phyloP scores from a whole-genome alignment of 495 filamentous ascomycete genomes.

The Aspergillus leporis region DNA sequence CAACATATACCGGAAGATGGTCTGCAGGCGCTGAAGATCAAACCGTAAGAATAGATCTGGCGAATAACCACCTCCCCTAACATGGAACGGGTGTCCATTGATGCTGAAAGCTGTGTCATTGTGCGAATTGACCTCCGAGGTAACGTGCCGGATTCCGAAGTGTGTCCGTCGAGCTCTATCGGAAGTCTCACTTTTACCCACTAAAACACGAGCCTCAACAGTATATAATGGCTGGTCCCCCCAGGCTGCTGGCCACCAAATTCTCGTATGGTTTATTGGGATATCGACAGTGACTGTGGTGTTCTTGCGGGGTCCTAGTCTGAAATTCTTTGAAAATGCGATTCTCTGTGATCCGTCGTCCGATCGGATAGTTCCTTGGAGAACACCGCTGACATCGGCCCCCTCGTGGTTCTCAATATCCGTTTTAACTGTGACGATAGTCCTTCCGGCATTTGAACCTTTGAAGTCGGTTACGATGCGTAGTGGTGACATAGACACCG shows the following conservation, averaged over 20 bases:
- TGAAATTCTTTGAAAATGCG: slow-evolving; percentile 31
- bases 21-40: slow-evolving; percentile 39
- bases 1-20: slow-evolving; percentile 52
- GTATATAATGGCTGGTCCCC: slow-evolving; percentile 73
- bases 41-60: slow-evolving; percentile 65
- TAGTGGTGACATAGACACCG: slow-evolving; percentile 50
- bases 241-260: slow-evolving; percentile 81
- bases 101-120: slow-evolving; percentile 58
- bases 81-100: slow-evolving; percentile 58
- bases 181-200: slow-evolving; percentile 33
- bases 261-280: slow-evolving; percentile 51
- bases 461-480: slow-evolving; percentile 49
- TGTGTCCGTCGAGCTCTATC: slow-evolving; percentile 35
- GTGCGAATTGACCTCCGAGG: slow-evolving; percentile 47
- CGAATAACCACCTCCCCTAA: slow-evolving; percentile 60
- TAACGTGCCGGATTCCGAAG: slow-evolving; percentile 60
- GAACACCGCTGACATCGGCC: slow-evolving; percentile 29
- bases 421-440: slow-evolving; percentile 45
- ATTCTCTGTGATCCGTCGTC: slow-evolving; percentile 20
- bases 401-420: slow-evolving; percentile 52
- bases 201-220: slow-evolving; percentile 40
- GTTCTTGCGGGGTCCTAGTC: slow-evolving; percentile 37
- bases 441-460: slow-evolving; percentile 25
- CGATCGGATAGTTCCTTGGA: slow-evolving; percentile 38
- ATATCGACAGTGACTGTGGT: slow-evolving; percentile 38